Base-by-base conservation (phyloP, 345 rosid species). In the Jatropha curcas region DNA sequence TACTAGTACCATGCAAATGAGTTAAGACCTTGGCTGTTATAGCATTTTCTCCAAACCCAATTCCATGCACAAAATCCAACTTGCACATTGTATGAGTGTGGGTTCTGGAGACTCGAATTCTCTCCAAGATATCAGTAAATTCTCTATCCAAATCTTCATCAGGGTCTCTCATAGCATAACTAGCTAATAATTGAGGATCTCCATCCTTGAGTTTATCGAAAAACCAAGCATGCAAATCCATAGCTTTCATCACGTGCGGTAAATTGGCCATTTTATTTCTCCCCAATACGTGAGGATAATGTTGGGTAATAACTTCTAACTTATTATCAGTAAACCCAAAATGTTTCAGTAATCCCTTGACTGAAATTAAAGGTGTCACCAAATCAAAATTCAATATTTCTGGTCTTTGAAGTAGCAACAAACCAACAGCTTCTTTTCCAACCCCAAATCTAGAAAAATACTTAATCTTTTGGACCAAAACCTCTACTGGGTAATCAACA, bases 11-110 rank as follows among this genome's bases (percentile, higher is more conserved):
- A 52, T 87, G 96, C 71, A 80, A 39, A 34, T 75, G 58, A 60
- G 51, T 68, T 59, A 91, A 67, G 8, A 84, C 74, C 80, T 87
- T 82, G 37, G 83, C 46, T 20, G 92, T 86, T 27, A 72, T 73
- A 31, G 85, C 76, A 80, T 87, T 91, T 78, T 85, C 84, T 43
- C 92, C 96, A 74, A 83, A 88, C 30, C 93, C 96, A 71, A 91
- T 76, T 50, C 74, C 77, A 53, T 82, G 92, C 75, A 86, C 68
- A 65, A 91, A 88, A 33, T 73, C 75, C 74, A 91, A n/a, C 71
- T 88, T 91, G 27, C 75, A 82, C 84, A 77, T 68, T 20, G 83
- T 72, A 59, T 89, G 92, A 25, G 37, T 1, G 14, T 74, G 78
- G 35, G 78, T 75, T 74, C 81, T 81, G 0, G 83, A 84, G 25